These are phyloP conservation scores for Trichoderma sp. DNA, from an alignment of 2,329 filamentous ascomycete genomes.

Conservation along the genomic window DNA sequence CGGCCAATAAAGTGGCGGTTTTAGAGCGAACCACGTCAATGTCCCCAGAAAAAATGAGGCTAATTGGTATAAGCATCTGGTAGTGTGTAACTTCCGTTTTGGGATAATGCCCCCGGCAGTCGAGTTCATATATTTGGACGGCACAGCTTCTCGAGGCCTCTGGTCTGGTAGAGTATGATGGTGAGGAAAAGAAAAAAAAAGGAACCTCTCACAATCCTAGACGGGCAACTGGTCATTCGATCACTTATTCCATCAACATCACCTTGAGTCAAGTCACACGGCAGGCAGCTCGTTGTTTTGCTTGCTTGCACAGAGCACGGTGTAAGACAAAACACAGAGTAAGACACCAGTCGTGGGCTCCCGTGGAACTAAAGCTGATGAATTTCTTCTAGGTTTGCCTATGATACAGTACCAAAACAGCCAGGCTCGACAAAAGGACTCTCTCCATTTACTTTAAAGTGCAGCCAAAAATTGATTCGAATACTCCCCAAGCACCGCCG, in stretches of 20 bases:
- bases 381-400: not conserved
- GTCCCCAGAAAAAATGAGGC: not conserved
- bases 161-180: not conserved
- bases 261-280: not conserved
- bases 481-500: not conserved
- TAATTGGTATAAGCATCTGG: not conserved
- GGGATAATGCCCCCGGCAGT: not conserved
- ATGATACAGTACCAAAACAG: not conserved
- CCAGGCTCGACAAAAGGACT: not conserved
- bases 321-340: not conserved
- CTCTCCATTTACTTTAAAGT: not conserved
- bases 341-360: not conserved
- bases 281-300: not conserved
- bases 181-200: not conserved
- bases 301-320: not conserved
- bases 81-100: constrained; percentile 3
- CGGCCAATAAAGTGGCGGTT: not conserved
- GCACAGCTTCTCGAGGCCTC: not conserved
- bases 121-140: not conserved
- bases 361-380: not conserved
- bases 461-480: not conserved
- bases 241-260: not conserved
- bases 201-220: not conserved
- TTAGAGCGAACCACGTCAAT: not conserved
- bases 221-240: not conserved